These are phyloP conservation scores for Suillus fuscotomentosus DNA, from an alignment of 768 basidiomycete genomes.

Conservation along the genomic window DNA sequence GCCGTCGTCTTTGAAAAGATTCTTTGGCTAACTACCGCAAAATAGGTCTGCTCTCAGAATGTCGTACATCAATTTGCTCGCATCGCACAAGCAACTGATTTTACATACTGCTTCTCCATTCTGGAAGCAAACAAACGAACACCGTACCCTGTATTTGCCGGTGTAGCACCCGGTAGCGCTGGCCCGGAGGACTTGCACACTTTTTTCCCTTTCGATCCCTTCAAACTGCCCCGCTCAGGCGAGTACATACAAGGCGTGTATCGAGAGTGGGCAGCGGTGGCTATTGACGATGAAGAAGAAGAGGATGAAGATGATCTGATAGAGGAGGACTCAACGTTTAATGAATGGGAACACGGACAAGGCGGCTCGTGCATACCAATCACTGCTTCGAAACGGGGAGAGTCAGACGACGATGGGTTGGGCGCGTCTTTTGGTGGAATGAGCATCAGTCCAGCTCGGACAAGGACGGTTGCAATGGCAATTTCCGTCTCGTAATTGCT, in stretches of 20 bases:
- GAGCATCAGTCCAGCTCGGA: slow-evolving; percentile 73
- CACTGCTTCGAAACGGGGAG: slow-evolving; percentile 17
- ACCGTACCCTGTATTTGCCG: slow-evolving; percentile 39
- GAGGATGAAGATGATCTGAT: slow-evolving; percentile 61
- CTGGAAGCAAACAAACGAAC: slow-evolving; percentile 84
- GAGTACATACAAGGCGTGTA: slow-evolving; percentile 82
- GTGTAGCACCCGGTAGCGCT: slow-evolving; percentile 21
- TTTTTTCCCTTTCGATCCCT: slow-evolving; percentile 99
- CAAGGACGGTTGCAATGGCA: slow-evolving; percentile 17
- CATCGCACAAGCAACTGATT: slow-evolving; percentile 85
- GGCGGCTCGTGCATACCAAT: slow-evolving; percentile 22
- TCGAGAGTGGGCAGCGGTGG: slow-evolving; percentile 86
- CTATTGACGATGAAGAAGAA: slow-evolving; percentile 64
- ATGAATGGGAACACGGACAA: slow-evolving; percentile 13
- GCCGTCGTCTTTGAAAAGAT: background rate
- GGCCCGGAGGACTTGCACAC: slow-evolving; percentile 75
- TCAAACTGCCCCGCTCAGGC: slow-evolving; percentile 79
- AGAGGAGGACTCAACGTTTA: slow-evolving; percentile 20
- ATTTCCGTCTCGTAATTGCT: background rate
- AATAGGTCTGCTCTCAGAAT: slow-evolving; percentile 84
- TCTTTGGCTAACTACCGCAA: background rate
- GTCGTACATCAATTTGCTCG: slow-evolving; percentile 95
- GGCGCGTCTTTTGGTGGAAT: slow-evolving; percentile 73
- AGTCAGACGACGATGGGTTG: slow-evolving; percentile 47
- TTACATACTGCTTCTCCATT: slow-evolving; percentile 92